Conservation (phyloP, 179 eudicot species). For the Silene vulgaris region DNA sequence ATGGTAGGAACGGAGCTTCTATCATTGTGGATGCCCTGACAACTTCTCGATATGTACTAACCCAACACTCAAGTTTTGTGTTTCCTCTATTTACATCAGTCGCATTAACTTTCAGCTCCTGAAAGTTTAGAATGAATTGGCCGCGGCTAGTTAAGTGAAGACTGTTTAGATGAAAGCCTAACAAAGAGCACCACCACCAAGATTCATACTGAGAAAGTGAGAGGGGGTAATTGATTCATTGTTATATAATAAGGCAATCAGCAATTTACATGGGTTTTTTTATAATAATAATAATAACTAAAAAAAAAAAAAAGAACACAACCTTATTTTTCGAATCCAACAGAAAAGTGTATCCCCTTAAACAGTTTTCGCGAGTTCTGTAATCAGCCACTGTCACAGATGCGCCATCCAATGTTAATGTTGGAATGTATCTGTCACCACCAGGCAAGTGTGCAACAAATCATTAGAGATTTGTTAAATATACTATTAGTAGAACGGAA, state of each 20-base stretch:
- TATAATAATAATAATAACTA: too few relatives aligned
- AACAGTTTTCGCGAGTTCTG: slow-evolving; percentile 65
- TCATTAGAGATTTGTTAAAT: background rate
- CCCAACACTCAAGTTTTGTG: background rate
- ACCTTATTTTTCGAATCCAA: slow-evolving; percentile 61
- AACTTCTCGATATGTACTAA: slow-evolving; percentile 2
- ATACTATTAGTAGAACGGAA: background rate
- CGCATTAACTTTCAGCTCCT: background rate
- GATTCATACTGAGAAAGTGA: background rate
- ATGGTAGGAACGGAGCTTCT: background rate
- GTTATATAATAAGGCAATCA: background rate
- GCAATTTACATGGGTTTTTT: background rate
- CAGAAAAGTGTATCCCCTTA: slow-evolving; percentile 68
- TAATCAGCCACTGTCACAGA: slow-evolving; percentile 61
- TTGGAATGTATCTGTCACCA: slow-evolving; percentile 65
- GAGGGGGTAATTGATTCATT: background rate
- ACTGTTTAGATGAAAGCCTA: slow-evolving; percentile 1
- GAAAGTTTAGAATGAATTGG: slow-evolving; percentile 10
- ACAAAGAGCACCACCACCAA: background rate
- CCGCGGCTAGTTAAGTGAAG: background rate
- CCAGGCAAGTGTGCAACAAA: slow-evolving; percentile 5
- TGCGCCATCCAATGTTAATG: slow-evolving; percentile 61
- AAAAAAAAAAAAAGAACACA: background rate
- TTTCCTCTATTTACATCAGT: too few relatives aligned
- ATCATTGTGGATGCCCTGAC: background rate